Base-by-base conservation (phyloP, 2,329 filamentous ascomycete species). In the Westerdykella aurantiaca region DNA sequence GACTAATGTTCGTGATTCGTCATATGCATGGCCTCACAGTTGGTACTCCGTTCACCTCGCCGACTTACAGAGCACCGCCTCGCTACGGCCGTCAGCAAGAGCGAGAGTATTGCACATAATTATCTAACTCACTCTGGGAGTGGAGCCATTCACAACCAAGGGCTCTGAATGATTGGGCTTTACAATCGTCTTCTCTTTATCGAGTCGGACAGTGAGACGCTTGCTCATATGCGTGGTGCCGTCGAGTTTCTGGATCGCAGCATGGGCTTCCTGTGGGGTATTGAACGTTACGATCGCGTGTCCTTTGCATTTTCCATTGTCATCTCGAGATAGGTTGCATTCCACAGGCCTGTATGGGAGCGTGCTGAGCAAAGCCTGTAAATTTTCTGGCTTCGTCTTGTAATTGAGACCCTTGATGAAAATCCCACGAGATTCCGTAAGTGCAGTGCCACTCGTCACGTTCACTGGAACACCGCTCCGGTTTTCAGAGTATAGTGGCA, bases 371-470 rank as follows among this genome's bases (percentile, higher is more conserved):
- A 69, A 45, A 6, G 45, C 41, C 12, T 49, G 44, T 9, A 69
- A 54, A 10, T 67, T 60, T 18, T 44, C 51, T 16, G 51, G 47
- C 6, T 51, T 51, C 34, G 52, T 54, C 7, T 52, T 56, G 44
- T 59, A 65, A 38, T 48, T 61, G 13, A 69, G 46, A 14, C 60
- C 57, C 17, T 53, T 55, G 29, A 69, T 61, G 48, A 67, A 67
- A 23, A 69, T 61, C 6, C 64, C 65, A 6, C 65, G 63, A 18
- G 60, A 55, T 46, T 69, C 66, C 6, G 65, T 68, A 22, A 63
- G 47, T 16, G 65, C 51, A 13, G 58, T 61, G 7, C 66, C 64
- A n/a, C 57, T 49, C n/a, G 50, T 52, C n/a, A 65, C 47, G 37
- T 68, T 69, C 22, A 69, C 63, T 10, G 63, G 61, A 37, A 68